Evolutionary conservation across 352 stramenopile species (phyloP).

Genomic region (Phytophthora brassicae): DNA sequence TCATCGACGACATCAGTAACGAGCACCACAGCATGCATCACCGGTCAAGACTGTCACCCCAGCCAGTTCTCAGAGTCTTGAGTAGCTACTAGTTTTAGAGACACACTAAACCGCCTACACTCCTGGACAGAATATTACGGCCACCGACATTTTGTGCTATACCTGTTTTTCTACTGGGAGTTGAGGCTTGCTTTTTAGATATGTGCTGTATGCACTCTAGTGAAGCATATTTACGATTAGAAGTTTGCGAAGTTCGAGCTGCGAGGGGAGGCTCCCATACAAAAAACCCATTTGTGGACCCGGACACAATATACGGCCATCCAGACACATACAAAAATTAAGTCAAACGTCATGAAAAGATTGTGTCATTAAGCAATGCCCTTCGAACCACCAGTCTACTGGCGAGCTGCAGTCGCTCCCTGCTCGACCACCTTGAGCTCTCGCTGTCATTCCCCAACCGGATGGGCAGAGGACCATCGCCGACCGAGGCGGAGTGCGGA

Average conservation of each 20-base stretch:
- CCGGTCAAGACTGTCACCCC: no score
- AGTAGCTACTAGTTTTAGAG: no score
- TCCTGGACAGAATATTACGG: neutral
- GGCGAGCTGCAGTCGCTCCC: neutral
- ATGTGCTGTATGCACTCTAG: neutral
- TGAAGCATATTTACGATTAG: neutral
- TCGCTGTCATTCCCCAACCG: neutral
- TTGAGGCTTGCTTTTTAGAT: conserved; percentile 4
- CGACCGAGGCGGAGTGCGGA: neutral
- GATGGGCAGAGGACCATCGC: neutral
- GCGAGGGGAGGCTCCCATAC: neutral
- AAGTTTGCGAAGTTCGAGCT: conserved; percentile 1
- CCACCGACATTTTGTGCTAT: neutral
- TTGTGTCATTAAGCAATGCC: neutral
- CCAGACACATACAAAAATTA: neutral
- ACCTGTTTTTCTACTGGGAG: conserved; percentile 1
- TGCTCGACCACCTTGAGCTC: neutral
- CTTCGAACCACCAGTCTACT: neutral
- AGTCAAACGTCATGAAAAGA: neutral
- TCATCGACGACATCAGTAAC: no score
- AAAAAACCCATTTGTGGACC: neutral
- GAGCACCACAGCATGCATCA: no score
- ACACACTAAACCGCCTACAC: no score
- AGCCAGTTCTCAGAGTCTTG: no score
- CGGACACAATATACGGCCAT: neutral